Evolutionary conservation across 768 basidiomycete genomes (phyloP).

Genomic region (Exsudoporus frostii): DNA sequence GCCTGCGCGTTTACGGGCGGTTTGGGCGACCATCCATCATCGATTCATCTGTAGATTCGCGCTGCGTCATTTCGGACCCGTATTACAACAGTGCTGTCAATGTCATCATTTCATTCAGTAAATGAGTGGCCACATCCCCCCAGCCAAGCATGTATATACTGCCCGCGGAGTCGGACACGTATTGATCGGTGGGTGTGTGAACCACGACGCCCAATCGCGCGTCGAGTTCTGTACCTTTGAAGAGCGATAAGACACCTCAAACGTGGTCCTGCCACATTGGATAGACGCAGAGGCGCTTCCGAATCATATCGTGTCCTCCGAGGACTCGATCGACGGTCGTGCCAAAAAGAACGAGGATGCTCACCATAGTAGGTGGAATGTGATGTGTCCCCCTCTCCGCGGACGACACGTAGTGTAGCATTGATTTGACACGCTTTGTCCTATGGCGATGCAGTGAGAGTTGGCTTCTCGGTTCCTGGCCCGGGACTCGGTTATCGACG

Average conservation of each 20-base stretch:
- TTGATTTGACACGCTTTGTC: background rate
- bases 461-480: constrained; percentile 10
- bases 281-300: background rate
- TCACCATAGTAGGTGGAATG: background rate
- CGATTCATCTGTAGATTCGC: too few species aligned
- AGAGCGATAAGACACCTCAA: background rate
- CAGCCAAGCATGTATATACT: background rate
- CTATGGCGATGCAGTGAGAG: background rate
- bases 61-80: too few species aligned
- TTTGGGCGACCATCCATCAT: too few species aligned
- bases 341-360: background rate
- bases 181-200: background rate
- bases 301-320: background rate
- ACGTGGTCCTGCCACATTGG: too few species aligned
- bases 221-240: background rate
- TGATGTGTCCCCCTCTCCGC: background rate
- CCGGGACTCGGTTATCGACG: background rate
- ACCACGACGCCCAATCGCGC: background rate
- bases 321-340: background rate
- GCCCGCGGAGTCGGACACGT: background rate
- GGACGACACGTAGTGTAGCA: background rate
- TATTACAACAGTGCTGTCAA: too few species aligned
- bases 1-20: too few species aligned
- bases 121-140: too few species aligned
- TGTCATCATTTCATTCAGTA: too few species aligned